These are phyloP conservation scores for Sarcomyxa edulis DNA, from an alignment of 768 basidiomycete genomes.

Conservation along the genomic window DNA sequence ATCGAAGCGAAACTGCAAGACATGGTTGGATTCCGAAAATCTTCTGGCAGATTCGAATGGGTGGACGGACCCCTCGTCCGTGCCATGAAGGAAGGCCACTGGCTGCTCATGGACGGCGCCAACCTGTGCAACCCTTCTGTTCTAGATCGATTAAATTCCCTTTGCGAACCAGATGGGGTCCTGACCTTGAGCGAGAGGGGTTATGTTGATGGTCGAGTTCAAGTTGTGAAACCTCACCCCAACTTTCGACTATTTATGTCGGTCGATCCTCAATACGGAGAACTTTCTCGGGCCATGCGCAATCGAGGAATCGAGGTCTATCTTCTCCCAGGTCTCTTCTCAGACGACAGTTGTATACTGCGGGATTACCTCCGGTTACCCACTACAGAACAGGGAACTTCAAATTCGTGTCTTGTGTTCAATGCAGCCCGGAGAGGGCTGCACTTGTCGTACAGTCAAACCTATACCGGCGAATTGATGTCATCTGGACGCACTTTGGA, in stretches of 20 bases:
- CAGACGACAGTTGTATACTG: conserved; percentile 44
- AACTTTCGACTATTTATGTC: conserved; percentile 93
- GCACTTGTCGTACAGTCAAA: not conserved
- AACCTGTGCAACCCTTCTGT: conserved; percentile 96
- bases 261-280: conserved; percentile 86
- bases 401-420: conserved; percentile 19
- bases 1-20: not conserved
- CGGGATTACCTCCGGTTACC: conserved; percentile 49
- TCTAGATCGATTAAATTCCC: conserved; percentile 91
- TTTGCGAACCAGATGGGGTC: conserved; percentile 83
- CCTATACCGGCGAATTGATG: conserved; percentile 10
- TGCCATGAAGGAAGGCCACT: conserved; percentile 83
- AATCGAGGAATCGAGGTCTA: conserved; percentile 91
- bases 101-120: conserved; percentile 88
- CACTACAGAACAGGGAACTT: conserved; percentile 5
- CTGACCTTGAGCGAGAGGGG: conserved; percentile 90
- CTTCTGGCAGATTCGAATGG: conserved; percentile 79
- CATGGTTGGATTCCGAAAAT: conserved; percentile 11
- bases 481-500: conserved; percentile 38
- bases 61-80: conserved; percentile 86
- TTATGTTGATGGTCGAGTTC: conserved; percentile 67
- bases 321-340: conserved; percentile 28
- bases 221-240: conserved; percentile 76
- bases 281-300: conserved; percentile 96
- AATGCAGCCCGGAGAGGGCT: conserved; percentile 33